Percentiles rank a stretch among this genome's conserved stretches.
These are phyloP conservation scores for Epipyxis sp. DNA, from an alignment of 108 stramenopile species.

Conservation along the genomic window DNA sequence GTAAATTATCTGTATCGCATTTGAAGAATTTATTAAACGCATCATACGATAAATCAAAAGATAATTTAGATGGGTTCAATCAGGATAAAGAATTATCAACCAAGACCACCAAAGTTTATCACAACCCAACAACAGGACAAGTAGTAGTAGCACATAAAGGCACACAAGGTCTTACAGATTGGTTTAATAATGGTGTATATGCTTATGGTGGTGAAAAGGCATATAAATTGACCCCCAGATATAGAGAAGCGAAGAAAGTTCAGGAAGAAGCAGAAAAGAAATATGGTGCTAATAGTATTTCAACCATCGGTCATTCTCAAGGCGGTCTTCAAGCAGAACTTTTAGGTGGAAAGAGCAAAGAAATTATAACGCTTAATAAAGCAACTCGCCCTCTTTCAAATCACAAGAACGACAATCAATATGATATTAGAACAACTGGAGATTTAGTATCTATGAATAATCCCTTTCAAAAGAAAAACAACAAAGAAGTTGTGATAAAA, in stretches of 20 bases:
- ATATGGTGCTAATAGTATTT: neutral
- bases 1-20: too few species aligned
- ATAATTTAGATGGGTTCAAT: neutral
- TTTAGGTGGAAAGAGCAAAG: neutral
- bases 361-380: neutral
- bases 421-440: too few species aligned
- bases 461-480: too few species aligned
- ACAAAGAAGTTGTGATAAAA: too few species aligned
- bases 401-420: too few species aligned
- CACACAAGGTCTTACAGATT: neutral
- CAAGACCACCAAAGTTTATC: neutral
- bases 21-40: too few species aligned
- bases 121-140: neutral
- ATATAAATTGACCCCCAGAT: neutral
- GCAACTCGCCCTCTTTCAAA: too few species aligned
- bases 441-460: too few species aligned
- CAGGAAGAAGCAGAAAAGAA: neutral
- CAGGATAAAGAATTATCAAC: neutral
- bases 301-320: constrained; percentile 1
- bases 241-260: neutral
- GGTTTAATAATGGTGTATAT: neutral
- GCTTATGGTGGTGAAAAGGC: neutral
- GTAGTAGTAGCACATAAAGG: neutral
- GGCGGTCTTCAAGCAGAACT: neutral
- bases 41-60: too few species aligned